These are phyloP conservation scores for Talaromyces islandicus DNA, from an alignment of 2,329 filamentous ascomycete species.

Conservation along the genomic window DNA sequence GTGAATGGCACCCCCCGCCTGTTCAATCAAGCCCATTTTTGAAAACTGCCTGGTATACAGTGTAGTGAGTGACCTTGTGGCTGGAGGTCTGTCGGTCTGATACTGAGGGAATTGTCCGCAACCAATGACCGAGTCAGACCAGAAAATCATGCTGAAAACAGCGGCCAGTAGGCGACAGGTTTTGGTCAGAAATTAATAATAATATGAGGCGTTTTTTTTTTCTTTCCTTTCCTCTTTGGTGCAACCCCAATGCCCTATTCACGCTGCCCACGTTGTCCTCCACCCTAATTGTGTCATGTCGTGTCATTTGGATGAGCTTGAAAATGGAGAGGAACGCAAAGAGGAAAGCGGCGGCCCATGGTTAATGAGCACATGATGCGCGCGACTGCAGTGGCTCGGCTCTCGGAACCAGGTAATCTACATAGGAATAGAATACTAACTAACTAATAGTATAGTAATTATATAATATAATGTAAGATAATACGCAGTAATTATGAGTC, in stretches of 20 bases:
- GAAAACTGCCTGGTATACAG: background rate
- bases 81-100: background rate
- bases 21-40: background rate
- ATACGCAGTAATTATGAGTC: no score
- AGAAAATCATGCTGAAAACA: background rate
- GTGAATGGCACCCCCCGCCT: background rate
- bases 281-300: no score
- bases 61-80: background rate
- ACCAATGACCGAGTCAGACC: background rate
- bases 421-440: no score
- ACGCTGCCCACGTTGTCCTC: no score
- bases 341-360: background rate
- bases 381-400: background rate
- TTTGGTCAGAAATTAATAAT: background rate
- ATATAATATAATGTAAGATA: no score
- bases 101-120: background rate
- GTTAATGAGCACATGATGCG: background rate
- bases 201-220: constrained; percentile 4
- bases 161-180: background rate
- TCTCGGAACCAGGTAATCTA: no score
- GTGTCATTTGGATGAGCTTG: background rate
- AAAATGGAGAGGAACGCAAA: no score
- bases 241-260: no score
- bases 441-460: no score
- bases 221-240: no score